These are phyloP conservation scores for Debaryomyces tyrocola DNA, from an alignment of 805 yeast species.

Conservation along the genomic window DNA sequence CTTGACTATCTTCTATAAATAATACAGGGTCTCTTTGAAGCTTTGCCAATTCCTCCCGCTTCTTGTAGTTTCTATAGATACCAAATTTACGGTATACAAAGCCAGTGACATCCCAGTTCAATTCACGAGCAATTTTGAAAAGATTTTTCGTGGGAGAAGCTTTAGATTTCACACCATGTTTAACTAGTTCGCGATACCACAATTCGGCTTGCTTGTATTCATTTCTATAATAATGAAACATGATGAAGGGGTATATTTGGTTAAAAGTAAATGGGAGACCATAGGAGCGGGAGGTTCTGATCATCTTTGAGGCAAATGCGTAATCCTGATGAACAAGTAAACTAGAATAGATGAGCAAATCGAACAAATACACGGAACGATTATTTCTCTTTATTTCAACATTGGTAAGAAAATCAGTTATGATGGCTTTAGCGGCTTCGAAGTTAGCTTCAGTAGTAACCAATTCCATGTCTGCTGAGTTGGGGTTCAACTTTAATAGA, in stretches of 20 bases:
- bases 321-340: constrained; percentile 33
- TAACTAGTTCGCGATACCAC: constrained; percentile 38
- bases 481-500: constrained; percentile 22
- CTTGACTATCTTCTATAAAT: constrained; percentile 9
- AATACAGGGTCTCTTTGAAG: constrained; percentile 17
- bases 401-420: constrained; percentile 20
- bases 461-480: constrained; percentile 15
- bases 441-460: constrained; percentile 11
- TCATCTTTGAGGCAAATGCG: constrained; percentile 30
- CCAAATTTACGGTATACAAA: constrained; percentile 26
- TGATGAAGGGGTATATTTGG: constrained; percentile 39
- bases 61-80: constrained; percentile 22
- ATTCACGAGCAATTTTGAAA: constrained; percentile 32
- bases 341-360: constrained; percentile 30
- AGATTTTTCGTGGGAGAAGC: constrained; percentile 27
- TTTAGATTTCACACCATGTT: constrained; percentile 30
- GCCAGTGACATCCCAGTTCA: constrained; percentile 37
- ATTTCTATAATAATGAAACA: constrained; percentile 30
- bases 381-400: constrained; percentile 10
- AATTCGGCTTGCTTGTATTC: constrained; percentile 31
- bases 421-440: constrained; percentile 27
- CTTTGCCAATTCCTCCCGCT: constrained; percentile 15
- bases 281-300: constrained; percentile 22
- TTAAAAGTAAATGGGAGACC: constrained; percentile 37
- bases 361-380: constrained; percentile 24